Conservation (phyloP, 129 eudicot genomes). For the Oenanthe sinensis region DNA sequence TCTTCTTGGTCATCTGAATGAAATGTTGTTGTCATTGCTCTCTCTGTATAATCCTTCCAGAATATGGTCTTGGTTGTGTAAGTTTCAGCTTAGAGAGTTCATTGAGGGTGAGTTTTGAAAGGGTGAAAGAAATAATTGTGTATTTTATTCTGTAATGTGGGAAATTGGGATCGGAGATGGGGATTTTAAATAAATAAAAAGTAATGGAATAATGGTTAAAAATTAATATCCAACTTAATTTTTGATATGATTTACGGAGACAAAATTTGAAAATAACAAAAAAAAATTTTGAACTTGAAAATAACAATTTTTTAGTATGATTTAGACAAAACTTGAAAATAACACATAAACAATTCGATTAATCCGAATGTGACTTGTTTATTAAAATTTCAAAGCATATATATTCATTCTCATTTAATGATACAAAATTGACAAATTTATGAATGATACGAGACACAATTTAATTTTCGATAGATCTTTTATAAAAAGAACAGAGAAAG, state of each 20-base stretch:
- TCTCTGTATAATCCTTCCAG: slow-evolving; percentile 12
- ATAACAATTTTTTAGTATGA: too few relatives aligned
- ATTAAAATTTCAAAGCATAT: background rate
- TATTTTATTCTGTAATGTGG: background rate
- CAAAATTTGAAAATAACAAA: too few relatives aligned
- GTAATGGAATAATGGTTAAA: background rate
- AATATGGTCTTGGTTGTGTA: slow-evolving; percentile 3
- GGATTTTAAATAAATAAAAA: background rate
- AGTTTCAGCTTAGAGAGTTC: background rate
- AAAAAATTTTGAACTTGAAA: too few relatives aligned
- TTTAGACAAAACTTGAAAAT: too few relatives aligned
- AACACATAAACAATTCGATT: too few relatives aligned
- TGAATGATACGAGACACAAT: background rate
- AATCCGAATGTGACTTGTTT: too few relatives aligned
- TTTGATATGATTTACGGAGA: background rate
- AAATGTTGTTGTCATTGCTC: slow-evolving; percentile 15
- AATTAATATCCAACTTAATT: background rate
- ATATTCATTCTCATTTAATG: background rate
- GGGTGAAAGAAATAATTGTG: background rate
- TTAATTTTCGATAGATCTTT: too few relatives aligned
- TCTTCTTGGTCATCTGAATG: slow-evolving; percentile 29
- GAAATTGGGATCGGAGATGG: background rate
- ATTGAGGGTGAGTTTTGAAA: slow-evolving; percentile 18
- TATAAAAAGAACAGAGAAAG: background rate
- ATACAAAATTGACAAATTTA: background rate